Conservation (phyloP, 306 rosid genomes). For the Canavalia ensiformis region DNA sequence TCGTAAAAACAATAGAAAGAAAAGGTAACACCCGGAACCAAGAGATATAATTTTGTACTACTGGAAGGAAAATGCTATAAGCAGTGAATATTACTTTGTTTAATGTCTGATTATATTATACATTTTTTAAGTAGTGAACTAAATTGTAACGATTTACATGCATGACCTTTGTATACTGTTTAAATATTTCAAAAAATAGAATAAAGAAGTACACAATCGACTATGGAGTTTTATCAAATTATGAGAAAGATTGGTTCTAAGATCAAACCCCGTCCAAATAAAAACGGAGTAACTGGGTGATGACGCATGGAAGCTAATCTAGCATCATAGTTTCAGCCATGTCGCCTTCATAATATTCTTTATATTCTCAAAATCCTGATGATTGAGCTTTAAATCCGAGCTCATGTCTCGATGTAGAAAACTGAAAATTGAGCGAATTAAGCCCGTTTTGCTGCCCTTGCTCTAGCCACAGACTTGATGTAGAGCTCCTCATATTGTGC, state of each 20-base stretch:
- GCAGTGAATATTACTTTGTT: neutral
- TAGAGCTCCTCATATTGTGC: slow-evolving; percentile 91
- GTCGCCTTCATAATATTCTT: slow-evolving; percentile 37
- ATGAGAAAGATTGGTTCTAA: slow-evolving; percentile 33
- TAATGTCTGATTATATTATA: slow-evolving; percentile 19
- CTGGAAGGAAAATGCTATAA: slow-evolving; percentile 4
- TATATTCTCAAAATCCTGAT: slow-evolving; percentile 30
- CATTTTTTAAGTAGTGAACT: slow-evolving; percentile 22
- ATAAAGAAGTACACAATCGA: slow-evolving; percentile 13
- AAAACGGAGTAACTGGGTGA: slow-evolving; percentile 20
- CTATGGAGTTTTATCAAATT: slow-evolving; percentile 32
- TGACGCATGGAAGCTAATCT: slow-evolving; percentile 17
- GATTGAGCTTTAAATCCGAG: slow-evolving; percentile 31
- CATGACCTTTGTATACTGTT: slow-evolving; percentile 41
- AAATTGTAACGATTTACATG: slow-evolving; percentile 49
- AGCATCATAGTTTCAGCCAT: slow-evolving; percentile 44
- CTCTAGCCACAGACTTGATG: slow-evolving; percentile 69
- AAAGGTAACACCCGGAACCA: neutral
- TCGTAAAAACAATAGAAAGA: neutral
- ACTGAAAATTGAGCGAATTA: slow-evolving; percentile 34
- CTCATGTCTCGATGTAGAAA: slow-evolving; percentile 37
- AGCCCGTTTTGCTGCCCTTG: slow-evolving; percentile 59
- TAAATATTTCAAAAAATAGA: slow-evolving; percentile 7
- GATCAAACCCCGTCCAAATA: slow-evolving; percentile 33
- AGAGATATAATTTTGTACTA: neutral